Evolutionary conservation across 2,329 filamentous ascomycete species (phyloP).

Genomic region (Sporothrix brasiliensis): DNA sequence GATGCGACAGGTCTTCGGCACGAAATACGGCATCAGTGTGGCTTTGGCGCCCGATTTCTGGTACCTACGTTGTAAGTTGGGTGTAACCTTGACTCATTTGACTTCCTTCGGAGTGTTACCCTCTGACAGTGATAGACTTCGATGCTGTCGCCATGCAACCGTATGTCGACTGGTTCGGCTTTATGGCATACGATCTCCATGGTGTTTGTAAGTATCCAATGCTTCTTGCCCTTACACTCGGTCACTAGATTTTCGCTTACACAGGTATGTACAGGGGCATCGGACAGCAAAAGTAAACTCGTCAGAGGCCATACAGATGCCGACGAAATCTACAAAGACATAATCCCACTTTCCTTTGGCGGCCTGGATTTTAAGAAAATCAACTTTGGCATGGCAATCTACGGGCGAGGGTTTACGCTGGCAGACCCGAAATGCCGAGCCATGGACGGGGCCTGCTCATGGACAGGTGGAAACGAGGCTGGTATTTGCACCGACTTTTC

Average conservation of each 20-base stretch:
- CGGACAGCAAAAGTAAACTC: slow-evolving; percentile 5
- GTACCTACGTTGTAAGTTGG: background rate
- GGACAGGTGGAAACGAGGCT: background rate
- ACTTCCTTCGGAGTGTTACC: too few relatives aligned
- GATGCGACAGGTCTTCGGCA: slow-evolving; percentile 1
- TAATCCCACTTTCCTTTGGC: background rate
- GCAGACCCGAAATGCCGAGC: background rate
- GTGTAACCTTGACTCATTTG: too few relatives aligned
- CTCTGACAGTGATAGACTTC: background rate
- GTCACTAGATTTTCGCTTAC: background rate
- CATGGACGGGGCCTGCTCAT: background rate
- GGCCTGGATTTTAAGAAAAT: background rate
- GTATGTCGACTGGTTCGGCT: slow-evolving; percentile 15
- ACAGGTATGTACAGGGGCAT: background rate
- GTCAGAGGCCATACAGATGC: background rate
- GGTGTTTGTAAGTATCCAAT: background rate
- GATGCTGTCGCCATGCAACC: slow-evolving; percentile 4
- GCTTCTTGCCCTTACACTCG: too few relatives aligned
- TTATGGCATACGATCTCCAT: slow-evolving; percentile 17
- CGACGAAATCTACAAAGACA: background rate
- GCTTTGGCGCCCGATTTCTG: background rate
- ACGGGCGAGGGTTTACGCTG: background rate
- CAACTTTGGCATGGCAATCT: slow-evolving; percentile 5
- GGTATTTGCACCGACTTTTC: background rate
- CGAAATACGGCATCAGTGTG: background rate